Percentiles rank a stretch among this genome's conserved stretches.
Evolutionary conservation across 2,329 filamentous ascomycete species (phyloP).

Genomic region (Ceratocystis cubensis): DNA sequence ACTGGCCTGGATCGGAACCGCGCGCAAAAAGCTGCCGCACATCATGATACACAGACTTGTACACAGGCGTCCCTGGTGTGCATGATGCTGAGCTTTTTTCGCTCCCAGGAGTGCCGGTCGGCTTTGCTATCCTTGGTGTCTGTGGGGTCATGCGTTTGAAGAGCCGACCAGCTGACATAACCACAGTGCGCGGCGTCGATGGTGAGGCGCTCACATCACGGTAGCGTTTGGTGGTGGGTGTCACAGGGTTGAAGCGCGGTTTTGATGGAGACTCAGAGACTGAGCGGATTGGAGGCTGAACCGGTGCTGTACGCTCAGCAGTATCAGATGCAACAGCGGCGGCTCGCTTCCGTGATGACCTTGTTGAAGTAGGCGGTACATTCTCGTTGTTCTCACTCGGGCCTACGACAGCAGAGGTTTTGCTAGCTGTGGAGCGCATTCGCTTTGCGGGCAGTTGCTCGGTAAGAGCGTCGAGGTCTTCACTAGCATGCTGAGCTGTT

Average conservation of each 20-base stretch:
- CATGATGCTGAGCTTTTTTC: not conserved
- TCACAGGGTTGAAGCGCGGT: slow-evolving; percentile 36
- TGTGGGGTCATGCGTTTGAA: slow-evolving; percentile 68
- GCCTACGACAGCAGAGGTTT: not conserved
- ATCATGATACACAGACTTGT: slow-evolving; percentile 63
- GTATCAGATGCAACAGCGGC: not conserved
- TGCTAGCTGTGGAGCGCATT: slow-evolving; percentile 1
- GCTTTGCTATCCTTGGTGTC: slow-evolving; percentile 39
- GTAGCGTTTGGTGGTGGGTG: slow-evolving; percentile 63
- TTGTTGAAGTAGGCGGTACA: slow-evolving; percentile 6
- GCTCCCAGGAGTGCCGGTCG: slow-evolving; percentile 11
- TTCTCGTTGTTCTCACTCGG: slow-evolving; percentile 15
- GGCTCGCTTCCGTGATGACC: slow-evolving; percentile 11
- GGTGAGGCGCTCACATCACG: slow-evolving; percentile 65
- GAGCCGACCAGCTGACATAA: slow-evolving; percentile 62
- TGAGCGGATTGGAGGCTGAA: not conserved
- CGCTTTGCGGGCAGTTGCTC: slow-evolving; percentile 17
- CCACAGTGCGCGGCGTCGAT: slow-evolving; percentile 70
- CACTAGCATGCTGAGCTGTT: slow-evolving; percentile 3
- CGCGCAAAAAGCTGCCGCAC: slow-evolving; percentile 80
- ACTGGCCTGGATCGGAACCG: slow-evolving; percentile 57
- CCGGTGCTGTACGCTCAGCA: not conserved
- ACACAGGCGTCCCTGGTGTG: not conserved
- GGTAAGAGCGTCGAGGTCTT: slow-evolving; percentile 4
- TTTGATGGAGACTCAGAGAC: slow-evolving; percentile 16